Evolutionary conservation across 805 yeast species (phyloP).

Genomic region (Saturnispora gosingensis): DNA sequence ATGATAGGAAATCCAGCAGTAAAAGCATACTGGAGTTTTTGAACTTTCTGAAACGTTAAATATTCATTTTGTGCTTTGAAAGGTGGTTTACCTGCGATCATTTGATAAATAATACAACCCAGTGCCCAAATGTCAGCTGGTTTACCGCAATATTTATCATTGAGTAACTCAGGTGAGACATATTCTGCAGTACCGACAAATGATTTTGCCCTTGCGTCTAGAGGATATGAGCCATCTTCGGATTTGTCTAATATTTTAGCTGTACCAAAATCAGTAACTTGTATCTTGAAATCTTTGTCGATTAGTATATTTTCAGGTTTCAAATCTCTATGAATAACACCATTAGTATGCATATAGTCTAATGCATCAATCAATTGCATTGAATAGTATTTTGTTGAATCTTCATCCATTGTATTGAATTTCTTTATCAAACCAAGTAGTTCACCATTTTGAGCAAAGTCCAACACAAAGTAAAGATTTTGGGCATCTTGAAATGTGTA

Average conservation of each 20-base stretch:
- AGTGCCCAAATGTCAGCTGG: conserved; percentile 56
- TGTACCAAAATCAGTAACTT: conserved; percentile 79
- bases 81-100: conserved; percentile 66
- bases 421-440: conserved; percentile 56
- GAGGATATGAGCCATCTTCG: conserved; percentile 47
- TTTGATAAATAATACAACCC: conserved; percentile 51
- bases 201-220: conserved; percentile 62
- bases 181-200: conserved; percentile 85
- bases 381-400: conserved; percentile 54
- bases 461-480: conserved; percentile 64
- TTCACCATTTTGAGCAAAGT: conserved; percentile 77
- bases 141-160: conserved; percentile 58
- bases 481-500: conserved; percentile 75
- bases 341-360: conserved; percentile 61
- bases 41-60: conserved; percentile 70
- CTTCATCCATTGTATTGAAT: conserved; percentile 63
- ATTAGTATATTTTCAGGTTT: conserved; percentile 76
- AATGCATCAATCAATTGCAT: conserved; percentile 72
- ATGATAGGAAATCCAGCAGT: conserved; percentile 77
- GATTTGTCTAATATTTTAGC: conserved; percentile 59
- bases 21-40: conserved; percentile 72
- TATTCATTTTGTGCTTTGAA: conserved; percentile 79
- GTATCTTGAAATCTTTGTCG: conserved; percentile 50
- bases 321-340: conserved; percentile 72
- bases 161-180: conserved; percentile 72